These are phyloP conservation scores for Austroboletus olivaceoglutinosus DNA, from an alignment of 1,284 basidiomycete genomes.

Conservation along the genomic window DNA sequence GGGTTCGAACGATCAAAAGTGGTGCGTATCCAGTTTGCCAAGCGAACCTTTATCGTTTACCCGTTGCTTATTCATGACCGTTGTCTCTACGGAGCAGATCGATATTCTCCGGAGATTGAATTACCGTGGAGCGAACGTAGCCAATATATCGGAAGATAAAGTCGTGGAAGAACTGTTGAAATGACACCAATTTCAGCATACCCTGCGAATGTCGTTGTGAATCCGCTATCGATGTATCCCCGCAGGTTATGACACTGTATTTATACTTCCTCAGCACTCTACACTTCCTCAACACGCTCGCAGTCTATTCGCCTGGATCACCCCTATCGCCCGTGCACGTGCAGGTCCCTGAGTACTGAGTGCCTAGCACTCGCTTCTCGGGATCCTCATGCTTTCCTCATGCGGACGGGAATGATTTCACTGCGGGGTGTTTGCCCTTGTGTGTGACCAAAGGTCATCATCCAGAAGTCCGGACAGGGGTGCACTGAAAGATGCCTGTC, in stretches of 20 bases:
- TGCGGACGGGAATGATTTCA: slow-evolving; percentile 2
- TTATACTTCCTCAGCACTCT: slow-evolving; percentile 18
- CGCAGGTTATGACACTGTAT: slow-evolving; percentile 28
- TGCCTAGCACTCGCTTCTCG: background rate
- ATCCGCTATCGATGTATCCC: slow-evolving; percentile 18
- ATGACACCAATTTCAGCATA: slow-evolving; percentile 30
- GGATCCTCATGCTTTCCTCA: slow-evolving; percentile 4
- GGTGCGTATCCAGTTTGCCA: slow-evolving; percentile 45
- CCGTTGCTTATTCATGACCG: slow-evolving; percentile 2
- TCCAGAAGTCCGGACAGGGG: background rate
- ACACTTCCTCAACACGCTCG: slow-evolving; percentile 15
- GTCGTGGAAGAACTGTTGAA: slow-evolving; percentile 60
- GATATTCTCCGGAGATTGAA: slow-evolving; percentile 86
- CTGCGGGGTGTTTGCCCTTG: slow-evolving; percentile 5
- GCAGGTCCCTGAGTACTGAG: slow-evolving; percentile 3
- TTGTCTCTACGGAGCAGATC: slow-evolving; percentile 51
- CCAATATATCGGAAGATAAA: slow-evolving; percentile 58
- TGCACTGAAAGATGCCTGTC: background rate
- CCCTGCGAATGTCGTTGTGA: slow-evolving; percentile 19
- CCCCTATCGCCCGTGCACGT: slow-evolving; percentile 10
- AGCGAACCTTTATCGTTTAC: background rate
- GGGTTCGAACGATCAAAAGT: slow-evolving; percentile 77
- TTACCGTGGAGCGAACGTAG: slow-evolving; percentile 78
- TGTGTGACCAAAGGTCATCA: slow-evolving; percentile 2
- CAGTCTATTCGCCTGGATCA: slow-evolving; percentile 15